These are phyloP conservation scores for Barnettozyma siamensis DNA, from an alignment of 805 yeast genomes.

Conservation along the genomic window DNA sequence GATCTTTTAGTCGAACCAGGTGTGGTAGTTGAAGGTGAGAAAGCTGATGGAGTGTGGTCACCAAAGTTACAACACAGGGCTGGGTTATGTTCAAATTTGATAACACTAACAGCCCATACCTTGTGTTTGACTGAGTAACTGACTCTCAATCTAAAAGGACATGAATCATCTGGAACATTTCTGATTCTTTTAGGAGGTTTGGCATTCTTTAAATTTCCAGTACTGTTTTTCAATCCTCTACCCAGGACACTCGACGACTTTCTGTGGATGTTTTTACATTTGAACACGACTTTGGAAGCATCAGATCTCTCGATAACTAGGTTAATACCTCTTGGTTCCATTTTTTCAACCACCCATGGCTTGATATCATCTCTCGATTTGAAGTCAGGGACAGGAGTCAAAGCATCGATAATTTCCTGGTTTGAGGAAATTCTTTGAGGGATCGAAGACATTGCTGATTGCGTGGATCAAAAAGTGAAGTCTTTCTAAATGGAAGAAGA, in stretches of 20 bases:
- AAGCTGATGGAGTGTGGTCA: conserved; percentile 8
- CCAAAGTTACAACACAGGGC: conserved; percentile 23
- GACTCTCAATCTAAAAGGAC: conserved; percentile 27
- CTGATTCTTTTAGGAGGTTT: conserved; percentile 16
- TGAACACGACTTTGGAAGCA: conserved; percentile 27
- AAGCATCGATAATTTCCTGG: conserved; percentile 21
- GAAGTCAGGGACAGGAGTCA: conserved; percentile 24
- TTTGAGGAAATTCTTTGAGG: conserved; percentile 14
- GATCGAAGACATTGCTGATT: background rate
- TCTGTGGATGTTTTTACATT: conserved; percentile 27
- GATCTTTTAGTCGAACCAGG: conserved; percentile 18
- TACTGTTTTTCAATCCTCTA: conserved; percentile 2
- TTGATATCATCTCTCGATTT: conserved; percentile 22
- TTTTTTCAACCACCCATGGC: conserved; percentile 22
- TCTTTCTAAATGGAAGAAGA: background rate
- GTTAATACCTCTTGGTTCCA: conserved; percentile 19
- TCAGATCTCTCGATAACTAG: conserved; percentile 30
- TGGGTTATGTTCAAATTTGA: conserved; percentile 22
- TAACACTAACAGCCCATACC: conserved; percentile 21
- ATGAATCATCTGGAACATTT: conserved; percentile 21
- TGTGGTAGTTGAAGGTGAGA: conserved; percentile 11
- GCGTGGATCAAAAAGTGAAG: too few species aligned
- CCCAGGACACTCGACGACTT: conserved; percentile 13
- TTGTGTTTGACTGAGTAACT: conserved; percentile 24
- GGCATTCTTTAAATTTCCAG: background rate